A percentile compares a stretch with the other conserved stretches of the same genome.
Conservation (phyloP, 192 early-diverging fungal genomes). For the Entomortierella chlamydospora region DNA sequence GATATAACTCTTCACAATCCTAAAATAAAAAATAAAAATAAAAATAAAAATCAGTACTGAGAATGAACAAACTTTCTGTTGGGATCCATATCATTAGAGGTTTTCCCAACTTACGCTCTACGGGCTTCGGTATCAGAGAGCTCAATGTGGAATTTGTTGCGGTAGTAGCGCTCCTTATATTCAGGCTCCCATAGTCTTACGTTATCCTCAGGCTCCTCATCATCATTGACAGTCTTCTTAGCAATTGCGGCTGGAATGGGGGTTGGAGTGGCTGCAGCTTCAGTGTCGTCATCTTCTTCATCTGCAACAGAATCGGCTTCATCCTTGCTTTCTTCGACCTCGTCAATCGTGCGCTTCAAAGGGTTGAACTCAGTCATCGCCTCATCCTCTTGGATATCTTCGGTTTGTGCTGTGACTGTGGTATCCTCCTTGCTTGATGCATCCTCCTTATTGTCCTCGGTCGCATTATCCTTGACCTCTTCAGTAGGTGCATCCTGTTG, state of each 20-base stretch:
- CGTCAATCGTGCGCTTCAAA: constrained; percentile 34
- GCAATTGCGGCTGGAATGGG: constrained; percentile 49
- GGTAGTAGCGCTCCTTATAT: constrained; percentile 81
- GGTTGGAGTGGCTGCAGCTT: constrained; percentile 53
- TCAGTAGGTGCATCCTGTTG: constrained; percentile 25
- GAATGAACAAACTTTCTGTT: too few species aligned
- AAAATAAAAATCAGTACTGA: not conserved
- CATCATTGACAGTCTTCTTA: constrained; percentile 55
- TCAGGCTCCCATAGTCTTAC: constrained; percentile 81
- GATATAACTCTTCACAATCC: constrained; percentile 84
- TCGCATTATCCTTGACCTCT: constrained; percentile 27
- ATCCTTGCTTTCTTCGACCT: constrained; percentile 53
- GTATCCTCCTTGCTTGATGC: not conserved
- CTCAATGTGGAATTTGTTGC: constrained; percentile 73
- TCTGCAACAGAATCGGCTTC: constrained; percentile 40
- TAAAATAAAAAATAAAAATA: constrained; percentile 5
- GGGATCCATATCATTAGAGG: too few species aligned
- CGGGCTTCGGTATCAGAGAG: constrained; percentile 67
- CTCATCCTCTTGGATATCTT: not conserved
- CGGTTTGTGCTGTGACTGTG: not conserved
- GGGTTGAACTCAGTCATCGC: constrained; percentile 33
- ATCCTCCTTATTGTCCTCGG: constrained; percentile 61
- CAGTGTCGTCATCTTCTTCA: constrained; percentile 53
- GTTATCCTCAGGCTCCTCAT: constrained; percentile 71
- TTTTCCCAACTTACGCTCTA: constrained; percentile 64